These are phyloP conservation scores for Rhamnella rubrinervis DNA, from an alignment of 331 rosid species.

Conservation along the genomic window DNA sequence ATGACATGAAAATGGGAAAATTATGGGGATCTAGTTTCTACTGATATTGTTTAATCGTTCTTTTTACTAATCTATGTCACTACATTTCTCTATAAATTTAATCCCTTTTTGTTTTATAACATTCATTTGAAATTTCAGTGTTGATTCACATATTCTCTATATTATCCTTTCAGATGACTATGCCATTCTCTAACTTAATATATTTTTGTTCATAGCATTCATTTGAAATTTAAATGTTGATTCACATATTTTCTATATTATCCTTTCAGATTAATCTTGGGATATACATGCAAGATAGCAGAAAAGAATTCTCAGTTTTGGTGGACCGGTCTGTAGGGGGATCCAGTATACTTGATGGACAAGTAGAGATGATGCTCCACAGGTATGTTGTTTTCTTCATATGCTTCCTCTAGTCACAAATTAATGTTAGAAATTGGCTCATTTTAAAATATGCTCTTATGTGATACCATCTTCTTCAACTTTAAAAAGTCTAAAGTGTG, in stretches of 20 bases:
- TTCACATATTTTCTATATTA: neutral
- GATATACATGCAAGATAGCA: slow-evolving; percentile 42
- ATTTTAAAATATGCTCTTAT: neutral
- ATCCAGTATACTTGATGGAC: slow-evolving; percentile 41
- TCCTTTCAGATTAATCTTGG: slow-evolving; percentile 52
- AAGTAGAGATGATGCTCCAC: slow-evolving; percentile 48
- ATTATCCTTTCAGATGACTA: slow-evolving; percentile 30
- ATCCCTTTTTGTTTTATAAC: too few relatives aligned
- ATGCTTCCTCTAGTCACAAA: neutral
- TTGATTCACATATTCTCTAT: neutral
- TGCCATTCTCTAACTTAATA: too few relatives aligned
- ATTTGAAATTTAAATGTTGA: neutral
- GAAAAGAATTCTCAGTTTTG: slow-evolving; percentile 47
- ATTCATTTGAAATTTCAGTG: neutral
- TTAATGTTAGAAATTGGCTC: neutral
- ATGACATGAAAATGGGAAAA: too few relatives aligned
- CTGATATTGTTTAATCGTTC: too few relatives aligned
- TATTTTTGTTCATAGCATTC: neutral
- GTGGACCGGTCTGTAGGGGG: slow-evolving; percentile 52
- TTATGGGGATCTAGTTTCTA: too few relatives aligned
- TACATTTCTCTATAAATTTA: too few relatives aligned
- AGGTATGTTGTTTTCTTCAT: slow-evolving; percentile 24
- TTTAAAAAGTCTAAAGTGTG: neutral
- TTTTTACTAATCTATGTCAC: too few relatives aligned
- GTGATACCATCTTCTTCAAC: neutral